phyloP scores from a whole-genome alignment of 2,329 filamentous ascomycete species.

The Verticillium nubilum region DNA sequence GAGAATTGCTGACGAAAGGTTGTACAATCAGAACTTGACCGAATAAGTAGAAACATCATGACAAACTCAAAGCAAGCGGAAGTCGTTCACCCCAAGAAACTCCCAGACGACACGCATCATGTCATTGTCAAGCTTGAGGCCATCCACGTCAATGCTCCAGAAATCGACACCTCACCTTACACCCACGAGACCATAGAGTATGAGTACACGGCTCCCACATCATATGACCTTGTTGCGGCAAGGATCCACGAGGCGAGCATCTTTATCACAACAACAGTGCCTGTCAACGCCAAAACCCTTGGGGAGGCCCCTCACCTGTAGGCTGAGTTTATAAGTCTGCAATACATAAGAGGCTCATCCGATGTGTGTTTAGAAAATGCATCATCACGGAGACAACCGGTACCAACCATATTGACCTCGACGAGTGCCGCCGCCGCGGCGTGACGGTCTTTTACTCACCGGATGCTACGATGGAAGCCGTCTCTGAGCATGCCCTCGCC shows the following conservation, averaged over 20 bases:
- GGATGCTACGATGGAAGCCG: slow-evolving; percentile 13
- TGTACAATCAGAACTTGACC: neutral
- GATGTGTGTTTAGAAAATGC: slow-evolving; percentile 12
- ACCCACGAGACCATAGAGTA: slow-evolving; percentile 13
- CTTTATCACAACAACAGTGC: slow-evolving; percentile 16
- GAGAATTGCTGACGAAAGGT: neutral
- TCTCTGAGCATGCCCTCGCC: slow-evolving; percentile 17
- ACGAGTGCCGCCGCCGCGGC: slow-evolving; percentile 12
- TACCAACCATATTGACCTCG: slow-evolving; percentile 17
- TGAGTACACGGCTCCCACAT: slow-evolving; percentile 8
- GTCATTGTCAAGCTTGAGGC: slow-evolving; percentile 15
- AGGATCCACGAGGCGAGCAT: slow-evolving; percentile 18
- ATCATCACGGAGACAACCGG: slow-evolving; percentile 17
- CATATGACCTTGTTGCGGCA: slow-evolving; percentile 4
- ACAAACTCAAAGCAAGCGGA: neutral
- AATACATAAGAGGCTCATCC: neutral
- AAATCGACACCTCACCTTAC: slow-evolving; percentile 3
- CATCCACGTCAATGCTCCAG: slow-evolving; percentile 8
- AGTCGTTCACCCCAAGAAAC: slow-evolving; percentile 6
- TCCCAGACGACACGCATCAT: slow-evolving; percentile 9
- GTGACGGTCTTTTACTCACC: slow-evolving; percentile 17
- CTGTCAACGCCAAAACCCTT: slow-evolving; percentile 12
- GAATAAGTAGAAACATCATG: neutral
- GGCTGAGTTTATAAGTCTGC: neutral
- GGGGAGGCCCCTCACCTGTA: slow-evolving; percentile 15